Evolutionary conservation across 169 alveolate species (phyloP), one percentile per base, ranked within the genome.

Genomic region (Besnoitia besnoiti): DNA sequence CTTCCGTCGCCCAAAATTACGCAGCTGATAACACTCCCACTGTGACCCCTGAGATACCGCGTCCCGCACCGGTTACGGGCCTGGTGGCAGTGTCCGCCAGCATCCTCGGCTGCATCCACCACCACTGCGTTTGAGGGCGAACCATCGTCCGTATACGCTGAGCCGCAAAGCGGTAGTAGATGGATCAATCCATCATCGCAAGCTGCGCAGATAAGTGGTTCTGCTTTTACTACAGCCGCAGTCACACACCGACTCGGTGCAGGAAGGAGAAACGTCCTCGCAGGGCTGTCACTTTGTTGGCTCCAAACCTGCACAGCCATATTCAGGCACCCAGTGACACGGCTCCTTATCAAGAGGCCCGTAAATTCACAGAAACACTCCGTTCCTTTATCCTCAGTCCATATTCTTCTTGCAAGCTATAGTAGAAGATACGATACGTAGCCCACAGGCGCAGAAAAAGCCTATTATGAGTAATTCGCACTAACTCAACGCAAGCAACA

Each of bases 291-390:
- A 10, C 24, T 67, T 5, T 37, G 40, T 44, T 37, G 46, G 21
- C 80, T 67, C 80, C 80, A 67, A 0, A 67, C 80, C 80, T 67
- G 80, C 21, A 67, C 73, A 55, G 27, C 27, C 73, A 55, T 33
- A 55, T 55, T 21, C 16, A 55, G n/a, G n/a, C n/a, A n/a, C n/a
- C n/a, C n/a, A n/a, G n/a, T n/a, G n/a, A n/a, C n/a, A n/a, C n/a
- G n/a, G n/a, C n/a, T n/a, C n/a, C n/a, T n/a, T n/a, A n/a, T n/a
- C n/a, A n/a, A n/a, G n/a, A n/a, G n/a, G n/a, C n/a, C n/a, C n/a
- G n/a, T n/a, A n/a, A n/a, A n/a, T n/a, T n/a, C n/a, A n/a, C n/a
- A n/a, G n/a, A n/a, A n/a, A n/a, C n/a, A n/a, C n/a, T n/a, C n/a
- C n/a, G n/a, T n/a, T n/a, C n/a, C n/a, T n/a, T n/a, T n/a, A n/a